Base-by-base conservation (phyloP, 768 basidiomycete species). In the Gloeopeniophorella convolvens region DNA sequence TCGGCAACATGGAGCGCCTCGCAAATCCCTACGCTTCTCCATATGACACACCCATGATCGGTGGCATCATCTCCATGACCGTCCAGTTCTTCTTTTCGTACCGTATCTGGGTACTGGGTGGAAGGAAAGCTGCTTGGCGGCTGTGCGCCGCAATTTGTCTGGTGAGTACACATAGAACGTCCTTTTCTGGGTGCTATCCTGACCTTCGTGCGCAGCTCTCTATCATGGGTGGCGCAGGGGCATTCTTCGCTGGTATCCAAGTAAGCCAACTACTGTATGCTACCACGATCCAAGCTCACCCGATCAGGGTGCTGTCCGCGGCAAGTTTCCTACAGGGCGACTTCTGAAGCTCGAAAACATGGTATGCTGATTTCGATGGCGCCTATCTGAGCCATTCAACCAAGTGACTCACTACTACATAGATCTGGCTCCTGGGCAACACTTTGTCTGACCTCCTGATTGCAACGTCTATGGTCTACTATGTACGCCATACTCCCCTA, bases 51-150 rank as follows among this genome's bases (percentile, higher is more conserved):
- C 65, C 63, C 16, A 45, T 66, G 4, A 55, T 66, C 24, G 65
- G 61, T 5, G 43, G 57, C 5, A 15, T 64, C 5, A 57, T 63
- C n/a, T 57, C 60, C 5, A 49, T 67, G 23, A 48, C 54, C 7
- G 59, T 66, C 11, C 64, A 67, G 48, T 34, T 65, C 6, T 68
- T 68, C 45, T 67, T 63, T 57, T 62, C 60, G 37, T 66, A 64
- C 40, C 60, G 65, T 13, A 67, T 68, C 21, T 59, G 40, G 45
- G 30, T 53, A 26, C 46, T 53, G 8, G 34, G 51, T 21, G 16
- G 27, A 12, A 37, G 16, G 18, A 5, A 28, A 1, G 3, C 28
- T 7, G 28, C 42, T 33, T 37, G 26, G 34, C n/a, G n/a, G n/a
- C 10, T 50, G 24, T 44, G 34, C 20, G 1, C 18, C 2, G 0